Evolutionary conservation across 1,284 basidiomycete species (phyloP), one percentile per base, ranked within the genome.

Genomic region (Malassezia slooffiae): DNA sequence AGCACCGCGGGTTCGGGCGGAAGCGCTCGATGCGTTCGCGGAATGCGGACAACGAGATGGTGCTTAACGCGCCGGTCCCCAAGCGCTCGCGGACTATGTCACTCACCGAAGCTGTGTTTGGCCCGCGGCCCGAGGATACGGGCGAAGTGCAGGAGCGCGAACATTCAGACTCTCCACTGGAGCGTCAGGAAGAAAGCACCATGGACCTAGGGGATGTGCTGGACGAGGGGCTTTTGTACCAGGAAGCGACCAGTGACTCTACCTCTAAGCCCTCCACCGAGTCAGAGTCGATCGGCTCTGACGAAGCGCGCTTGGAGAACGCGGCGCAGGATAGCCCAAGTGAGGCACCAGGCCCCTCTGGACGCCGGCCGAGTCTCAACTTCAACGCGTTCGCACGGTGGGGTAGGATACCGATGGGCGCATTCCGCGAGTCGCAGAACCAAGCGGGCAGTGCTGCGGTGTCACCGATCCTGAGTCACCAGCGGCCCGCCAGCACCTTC

Each of bases 151-250:
- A 26, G n/a, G n/a, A n/a, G 7, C 24, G 12, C 20, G 56, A 55
- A 24, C 50, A 53, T 20, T 45, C 47, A n/a, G n/a, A n/a, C n/a
- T 62, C 62, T 13, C 62, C 60, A 17, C 58, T 54, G 11, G 62
- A 61, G 36, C 45, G 50, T 2, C 24, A 46, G 15, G 41, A 19
- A 6, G 52, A 54, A 12, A 52, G 57, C 16, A 50, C 54, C 6
- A 66, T 67, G 62, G 62, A 67, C 22, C 49, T 67, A 5, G 57
- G 63, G 41, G 64, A 67, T 34, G 60, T 67, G 4, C 51, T 67
- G 13, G 59, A 67, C 29, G 54, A 59, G 13, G 50, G 51, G 30
- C 58, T 67, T 44, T 50, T 67, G 23, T 57, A 52, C 46, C 54
- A 55, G 20, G 56, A 28, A 4, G 30, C 36, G 3, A 34, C 54